Conservation (phyloP, 495 filamentous ascomycete species). For the Aspergillus indologenus region DNA sequence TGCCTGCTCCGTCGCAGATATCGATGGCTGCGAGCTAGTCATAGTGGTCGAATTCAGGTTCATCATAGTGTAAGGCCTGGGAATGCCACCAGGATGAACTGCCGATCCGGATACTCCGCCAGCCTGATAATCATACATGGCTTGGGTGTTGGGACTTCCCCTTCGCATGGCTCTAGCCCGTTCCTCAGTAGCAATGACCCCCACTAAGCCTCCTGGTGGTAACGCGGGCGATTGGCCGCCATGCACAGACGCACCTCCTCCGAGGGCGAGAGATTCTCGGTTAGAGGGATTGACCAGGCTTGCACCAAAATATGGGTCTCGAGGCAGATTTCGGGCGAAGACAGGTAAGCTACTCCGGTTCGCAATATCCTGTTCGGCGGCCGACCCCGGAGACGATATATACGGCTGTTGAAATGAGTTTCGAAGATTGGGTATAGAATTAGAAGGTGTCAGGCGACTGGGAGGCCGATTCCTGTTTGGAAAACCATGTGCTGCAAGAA, state of each 20-base stretch:
- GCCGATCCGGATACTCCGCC: constrained; percentile 28
- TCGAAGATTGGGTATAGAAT: constrained; percentile 55
- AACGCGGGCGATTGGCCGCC: constrained; percentile 43
- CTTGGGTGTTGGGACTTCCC: constrained; percentile 69
- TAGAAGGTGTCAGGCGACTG: constrained; percentile 61
- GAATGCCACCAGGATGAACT: constrained; percentile 31
- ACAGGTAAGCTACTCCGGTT: constrained; percentile 60
- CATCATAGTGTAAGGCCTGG: constrained; percentile 49
- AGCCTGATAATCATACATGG: constrained; percentile 42
- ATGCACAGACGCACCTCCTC: constrained; percentile 54
- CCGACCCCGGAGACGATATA: constrained; percentile 42
- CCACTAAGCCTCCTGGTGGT: constrained; percentile 73
- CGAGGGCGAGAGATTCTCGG: constrained; percentile 73
- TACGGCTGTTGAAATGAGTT: constrained; percentile 36
- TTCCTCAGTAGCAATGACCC: constrained; percentile 88
- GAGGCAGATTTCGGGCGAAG: constrained; percentile 83
- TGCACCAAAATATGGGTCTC: constrained; percentile 85
- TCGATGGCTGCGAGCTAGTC: constrained; percentile 20
- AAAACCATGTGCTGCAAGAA: constrained; percentile 89
- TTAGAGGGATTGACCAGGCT: constrained; percentile 70
- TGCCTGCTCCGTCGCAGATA: constrained; percentile 65
- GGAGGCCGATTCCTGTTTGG: constrained; percentile 80
- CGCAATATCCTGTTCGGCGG: constrained; percentile 37
- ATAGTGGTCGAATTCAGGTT: constrained; percentile 40
- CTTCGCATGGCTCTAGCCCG: constrained; percentile 70